Base-by-base conservation (phyloP, 2,329 filamentous ascomycete species). In the Ilyonectria robusta region DNA sequence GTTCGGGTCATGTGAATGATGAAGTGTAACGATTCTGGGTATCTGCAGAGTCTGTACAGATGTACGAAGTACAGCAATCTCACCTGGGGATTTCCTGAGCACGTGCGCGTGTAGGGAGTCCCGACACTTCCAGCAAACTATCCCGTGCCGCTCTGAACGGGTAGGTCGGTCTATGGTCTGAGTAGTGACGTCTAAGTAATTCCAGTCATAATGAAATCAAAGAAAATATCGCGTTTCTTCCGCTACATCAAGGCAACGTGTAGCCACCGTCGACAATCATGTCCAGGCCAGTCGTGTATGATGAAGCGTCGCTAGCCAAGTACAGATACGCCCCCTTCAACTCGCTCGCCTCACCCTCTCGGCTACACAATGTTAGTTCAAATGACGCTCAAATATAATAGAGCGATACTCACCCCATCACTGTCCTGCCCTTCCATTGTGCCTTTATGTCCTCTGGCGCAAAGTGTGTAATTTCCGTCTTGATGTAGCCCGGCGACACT, bases 261-360 rank as follows among this genome's bases (percentile, higher is more conserved):
- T 94, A 94, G 61, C 92, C 92, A 66, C 93, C 93, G 78, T 96
- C 93, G 54, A 95, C 88, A 69, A 93, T 82, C 66, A 96, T 84
- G 78, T 94, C 91, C 10, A 88, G 85, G 0, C 90, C 94, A 9
- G 93, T 97, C 19, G 92, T 94, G 82, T 94, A 97, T 60, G 90
- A 93, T n/a, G 91, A 89, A 4, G 93, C 93, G 80, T 97, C 93
- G 15, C 91, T 93, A 19, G 93, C 92, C 63, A 97, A 84, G 81
- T 94, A 96, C 54, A 97, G 81, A 79, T 93, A 97, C 19, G 92
- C 92, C 21, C 93, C 94, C 84, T 95, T 95, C 73, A 97, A 85
- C 84, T 97, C 94, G 67, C 89, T 87, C 3, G 89, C 84, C 70
- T 90, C 85, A 10, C 92, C 94, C 77, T 94, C 91, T 71, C 94